A percentile compares a stretch with the other conserved stretches of the same genome.
Evolutionary conservation across 345 rosid species (phyloP).

Genomic region (Lenwebbia sp.): DNA sequence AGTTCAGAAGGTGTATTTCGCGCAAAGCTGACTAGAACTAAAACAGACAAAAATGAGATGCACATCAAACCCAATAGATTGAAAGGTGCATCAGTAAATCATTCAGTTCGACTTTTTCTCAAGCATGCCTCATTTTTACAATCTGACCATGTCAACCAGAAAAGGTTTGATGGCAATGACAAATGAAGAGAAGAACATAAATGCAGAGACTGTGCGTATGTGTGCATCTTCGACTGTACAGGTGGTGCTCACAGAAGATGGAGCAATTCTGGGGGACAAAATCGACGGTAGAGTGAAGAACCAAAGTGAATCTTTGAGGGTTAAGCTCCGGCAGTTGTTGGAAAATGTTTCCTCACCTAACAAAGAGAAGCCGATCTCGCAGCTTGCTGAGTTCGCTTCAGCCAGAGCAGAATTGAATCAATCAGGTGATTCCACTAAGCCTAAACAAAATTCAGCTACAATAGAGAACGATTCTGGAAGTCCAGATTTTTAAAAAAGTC

Average conservation of each 20-base stretch:
- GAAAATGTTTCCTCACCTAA: slow-evolving; percentile 53
- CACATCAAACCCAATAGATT: slow-evolving; percentile 21
- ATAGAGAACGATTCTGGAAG: slow-evolving; percentile 73
- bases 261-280: slow-evolving; percentile 18
- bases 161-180: slow-evolving; percentile 23
- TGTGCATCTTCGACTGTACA: slow-evolving; percentile 28
- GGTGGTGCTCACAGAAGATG: slow-evolving; percentile 20
- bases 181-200: slow-evolving; percentile 19
- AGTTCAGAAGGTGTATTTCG: slow-evolving; percentile 18
- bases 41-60: slow-evolving; percentile 16
- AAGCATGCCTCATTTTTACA: slow-evolving; percentile 23
- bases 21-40: slow-evolving; percentile 15
- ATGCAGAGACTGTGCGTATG: slow-evolving; percentile 30
- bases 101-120: slow-evolving; percentile 18
- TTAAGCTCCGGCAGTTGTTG: slow-evolving; percentile 67
- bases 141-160: slow-evolving; percentile 16
- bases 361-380: slow-evolving; percentile 33
- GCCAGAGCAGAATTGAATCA: slow-evolving; percentile 15
- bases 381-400: slow-evolving; percentile 23
- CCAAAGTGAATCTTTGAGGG: slow-evolving; percentile 50
- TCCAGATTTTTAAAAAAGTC: slow-evolving; percentile 28
- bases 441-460: slow-evolving; percentile 49
- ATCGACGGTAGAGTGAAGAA: slow-evolving; percentile 17
- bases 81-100: slow-evolving; percentile 18
- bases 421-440: slow-evolving; percentile 21